Conservation (phyloP, 2,329 filamentous ascomycete species). For the Aspergillus fischeri region DNA sequence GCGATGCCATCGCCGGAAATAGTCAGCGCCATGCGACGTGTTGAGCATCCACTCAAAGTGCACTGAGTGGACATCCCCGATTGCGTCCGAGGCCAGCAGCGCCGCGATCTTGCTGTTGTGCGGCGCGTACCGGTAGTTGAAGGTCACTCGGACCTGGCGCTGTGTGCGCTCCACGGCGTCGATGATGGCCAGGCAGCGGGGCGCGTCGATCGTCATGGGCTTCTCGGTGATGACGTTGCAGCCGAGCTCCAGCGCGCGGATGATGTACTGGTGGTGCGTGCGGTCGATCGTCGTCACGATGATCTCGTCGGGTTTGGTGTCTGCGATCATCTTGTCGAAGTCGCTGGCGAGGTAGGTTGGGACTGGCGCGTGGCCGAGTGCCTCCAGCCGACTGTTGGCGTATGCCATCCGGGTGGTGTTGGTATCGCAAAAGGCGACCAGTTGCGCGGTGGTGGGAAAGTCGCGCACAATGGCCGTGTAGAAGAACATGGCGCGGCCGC, state of each 20-base stretch:
- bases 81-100: constrained; percentile 51
- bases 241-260: constrained; percentile 56
- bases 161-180: constrained; percentile 50
- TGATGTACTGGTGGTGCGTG: constrained; percentile 58
- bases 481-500: constrained; percentile 58
- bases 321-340: constrained; percentile 55
- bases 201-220: constrained; percentile 60
- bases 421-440: constrained; percentile 58
- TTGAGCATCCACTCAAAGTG: constrained; percentile 64
- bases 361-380: constrained; percentile 46
- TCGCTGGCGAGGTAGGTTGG: constrained; percentile 53
- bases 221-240: constrained; percentile 62
- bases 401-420: constrained; percentile 58
- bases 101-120: constrained; percentile 60
- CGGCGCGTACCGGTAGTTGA: constrained; percentile 64
- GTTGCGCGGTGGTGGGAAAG: constrained; percentile 47
- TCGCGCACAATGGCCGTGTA: constrained; percentile 55
- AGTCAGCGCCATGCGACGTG: constrained; percentile 59
- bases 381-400: constrained; percentile 41
- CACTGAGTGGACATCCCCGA: constrained; percentile 54
- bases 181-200: constrained; percentile 53
- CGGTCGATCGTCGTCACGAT: constrained; percentile 62
- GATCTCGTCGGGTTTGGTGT: constrained; percentile 56
- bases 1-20: constrained; percentile 61
- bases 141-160: constrained; percentile 53